Base-by-base conservation (phyloP, 805 yeast genomes). In the Wickerhamiella azyma region DNA sequence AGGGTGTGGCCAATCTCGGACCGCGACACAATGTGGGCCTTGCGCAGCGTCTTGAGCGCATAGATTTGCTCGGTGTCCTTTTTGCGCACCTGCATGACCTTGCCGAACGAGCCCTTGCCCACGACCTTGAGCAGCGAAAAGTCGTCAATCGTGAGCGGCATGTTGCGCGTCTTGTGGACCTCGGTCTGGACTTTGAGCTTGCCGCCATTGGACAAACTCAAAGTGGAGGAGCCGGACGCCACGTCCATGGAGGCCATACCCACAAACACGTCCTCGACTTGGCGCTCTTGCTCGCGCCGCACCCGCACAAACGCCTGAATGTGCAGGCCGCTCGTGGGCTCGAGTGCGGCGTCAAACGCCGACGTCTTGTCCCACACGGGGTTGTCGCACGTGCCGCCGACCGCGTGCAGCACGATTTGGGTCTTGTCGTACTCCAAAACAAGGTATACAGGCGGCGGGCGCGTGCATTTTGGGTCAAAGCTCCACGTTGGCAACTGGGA, bases 21-120 rank as follows among this genome's bases (percentile, higher is more conserved):
- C 59, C 94, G 77, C 24, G 94, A 83, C 29, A 92, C 94, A 54
- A 92, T 86, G 59, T 92, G 95, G 16, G 94, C 85, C 62, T 92
- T 92, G 55, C 97, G 73, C 52, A 92, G 77, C 0, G 96, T 86
- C 64, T 92, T 92, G 59, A 92, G 69, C 1, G 98, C 98, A 63
- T 92, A 92, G 19, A 92, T 79, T 61, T 89, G 94, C 53, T 81
- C 81, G 2, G 98, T 92, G 63, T 92, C 98, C 56, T 84, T 85
- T 66, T 92, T 92, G 52, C 86, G 79, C 37, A 92, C 98, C 65
- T 92, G 98, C 97, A 92, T 92, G 45, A 92, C 98, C 65, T 92
- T 92, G 44, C 98, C 98, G 62, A 92, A 92, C 9, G 96, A 86
- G 7, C 98, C 98, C 62, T 92, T 92, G 32, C 98, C 98, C 46